Evolutionary conservation across 345 rosid species (phyloP).

Genomic region (Moricandia arvensis): DNA sequence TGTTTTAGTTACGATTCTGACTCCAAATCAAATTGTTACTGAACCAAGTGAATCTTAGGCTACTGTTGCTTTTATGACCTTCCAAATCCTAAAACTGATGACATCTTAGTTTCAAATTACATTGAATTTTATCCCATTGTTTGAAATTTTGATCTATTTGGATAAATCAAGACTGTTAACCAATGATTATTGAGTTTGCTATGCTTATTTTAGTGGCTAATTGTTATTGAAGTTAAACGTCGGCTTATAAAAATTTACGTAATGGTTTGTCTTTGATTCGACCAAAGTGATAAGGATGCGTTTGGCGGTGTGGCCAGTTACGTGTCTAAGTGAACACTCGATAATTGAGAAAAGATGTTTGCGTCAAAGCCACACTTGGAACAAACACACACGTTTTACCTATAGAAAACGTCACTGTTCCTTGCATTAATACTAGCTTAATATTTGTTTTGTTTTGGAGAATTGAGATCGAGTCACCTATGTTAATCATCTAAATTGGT

Average conservation of each 20-base stretch:
- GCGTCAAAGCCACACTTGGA: slow-evolving; percentile 16
- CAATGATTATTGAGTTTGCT: slow-evolving; percentile 1
- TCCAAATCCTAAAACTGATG: background rate
- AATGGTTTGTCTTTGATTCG: background rate
- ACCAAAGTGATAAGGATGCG: slow-evolving; percentile 37
- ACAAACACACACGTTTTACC: slow-evolving; percentile 2
- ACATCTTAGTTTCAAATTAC: background rate
- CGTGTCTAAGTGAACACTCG: slow-evolving; percentile 28
- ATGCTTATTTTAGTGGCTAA: background rate
- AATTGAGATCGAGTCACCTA: background rate
- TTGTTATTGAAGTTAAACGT: background rate
- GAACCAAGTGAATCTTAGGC: background rate
- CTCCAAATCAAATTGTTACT: background rate
- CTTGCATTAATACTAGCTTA: background rate
- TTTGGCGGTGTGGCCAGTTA: slow-evolving; percentile 35
- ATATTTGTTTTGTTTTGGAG: background rate
- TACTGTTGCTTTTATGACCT: background rate
- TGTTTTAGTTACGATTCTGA: background rate
- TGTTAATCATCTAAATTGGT: background rate
- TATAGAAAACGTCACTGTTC: slow-evolving; percentile 1
- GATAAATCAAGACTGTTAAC: background rate
- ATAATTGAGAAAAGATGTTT: slow-evolving; percentile 11
- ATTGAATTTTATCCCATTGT: background rate
- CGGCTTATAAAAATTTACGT: background rate
- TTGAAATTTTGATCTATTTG: background rate